These are phyloP conservation scores for Ogataea methylovora DNA, from an alignment of 805 yeast species.

Conservation along the genomic window DNA sequence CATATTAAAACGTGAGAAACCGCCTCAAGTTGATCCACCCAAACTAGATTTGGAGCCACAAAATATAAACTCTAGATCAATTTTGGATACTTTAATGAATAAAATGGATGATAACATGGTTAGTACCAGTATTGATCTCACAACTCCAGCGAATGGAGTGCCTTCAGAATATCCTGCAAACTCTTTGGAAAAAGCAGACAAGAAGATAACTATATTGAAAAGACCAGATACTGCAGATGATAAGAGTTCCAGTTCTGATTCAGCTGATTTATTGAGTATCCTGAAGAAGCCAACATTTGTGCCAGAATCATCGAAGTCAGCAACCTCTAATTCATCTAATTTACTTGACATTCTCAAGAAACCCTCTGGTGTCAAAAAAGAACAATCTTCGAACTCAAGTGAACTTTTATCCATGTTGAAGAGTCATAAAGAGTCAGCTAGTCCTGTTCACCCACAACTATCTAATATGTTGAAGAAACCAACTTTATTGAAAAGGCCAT, in stretches of 20 bases:
- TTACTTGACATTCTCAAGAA: neutral
- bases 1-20: conserved; percentile 1
- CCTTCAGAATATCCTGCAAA: neutral
- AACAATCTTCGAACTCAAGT: too few relatives aligned
- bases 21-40: neutral
- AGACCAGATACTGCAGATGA: neutral
- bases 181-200: too few relatives aligned
- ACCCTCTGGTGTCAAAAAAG: too few relatives aligned
- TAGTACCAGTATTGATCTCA: too few relatives aligned
- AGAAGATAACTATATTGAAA: neutral
- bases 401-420: too few relatives aligned
- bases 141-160: neutral
- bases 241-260: neutral
- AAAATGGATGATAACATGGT: too few relatives aligned
- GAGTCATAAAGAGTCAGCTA: too few relatives aligned
- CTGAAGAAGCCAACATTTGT: conserved; percentile 3
- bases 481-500: too few relatives aligned
- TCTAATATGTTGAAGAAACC: too few relatives aligned
- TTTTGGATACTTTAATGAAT: too few relatives aligned
- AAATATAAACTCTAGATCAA: too few relatives aligned
- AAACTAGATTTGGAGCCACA: neutral
- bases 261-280: conserved; percentile 2
- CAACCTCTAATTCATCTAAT: neutral
- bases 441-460: too few relatives aligned
- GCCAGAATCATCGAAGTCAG: neutral